phyloP scores from a whole-genome alignment of 2,329 filamentous ascomycete species.

The Fusarium armeniacum region DNA sequence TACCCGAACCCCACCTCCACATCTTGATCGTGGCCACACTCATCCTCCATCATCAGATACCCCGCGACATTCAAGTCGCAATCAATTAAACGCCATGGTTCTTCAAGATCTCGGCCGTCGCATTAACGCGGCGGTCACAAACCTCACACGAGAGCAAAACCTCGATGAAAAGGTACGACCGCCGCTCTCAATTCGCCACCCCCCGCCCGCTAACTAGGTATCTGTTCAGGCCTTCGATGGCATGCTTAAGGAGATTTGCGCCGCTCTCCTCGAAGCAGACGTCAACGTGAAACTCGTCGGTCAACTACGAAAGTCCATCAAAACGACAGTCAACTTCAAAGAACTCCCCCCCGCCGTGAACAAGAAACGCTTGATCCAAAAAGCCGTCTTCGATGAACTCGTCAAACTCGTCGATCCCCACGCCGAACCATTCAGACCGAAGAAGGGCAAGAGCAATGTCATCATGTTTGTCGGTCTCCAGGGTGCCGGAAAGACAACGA shows the following conservation, averaged over 20 bases:
- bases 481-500: conserved; percentile 97
- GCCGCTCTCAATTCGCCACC: conserved; percentile 22
- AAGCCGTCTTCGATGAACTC: conserved; percentile 96
- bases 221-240: conserved; percentile 84
- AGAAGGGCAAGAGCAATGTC: conserved; percentile 95
- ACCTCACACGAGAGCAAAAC: conserved; percentile 91
- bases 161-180: conserved; percentile 89
- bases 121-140: conserved; percentile 95
- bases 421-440: conserved; percentile 94
- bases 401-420: conserved; percentile 96
- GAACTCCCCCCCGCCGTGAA: conserved; percentile 92
- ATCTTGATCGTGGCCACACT: conserved; percentile 47
- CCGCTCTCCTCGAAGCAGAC: conserved; percentile 94
- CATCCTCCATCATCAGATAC: conserved; percentile 45
- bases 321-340: conserved; percentile 91
- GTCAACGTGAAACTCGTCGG: conserved; percentile 96
- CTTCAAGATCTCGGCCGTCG: conserved; percentile 98
- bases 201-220: conserved; percentile 27
- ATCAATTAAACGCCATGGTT: conserved; percentile 76
- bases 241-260: conserved; percentile 99
- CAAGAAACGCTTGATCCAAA: conserved; percentile 98
- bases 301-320: conserved; percentile 92
- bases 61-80: conserved; percentile 45
- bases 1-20: conserved; percentile 38
- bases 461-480: conserved; percentile 99